These are phyloP conservation scores for Coelastrella sp. DNA, from an alignment of 139 green algal genomes.

Conservation along the genomic window DNA sequence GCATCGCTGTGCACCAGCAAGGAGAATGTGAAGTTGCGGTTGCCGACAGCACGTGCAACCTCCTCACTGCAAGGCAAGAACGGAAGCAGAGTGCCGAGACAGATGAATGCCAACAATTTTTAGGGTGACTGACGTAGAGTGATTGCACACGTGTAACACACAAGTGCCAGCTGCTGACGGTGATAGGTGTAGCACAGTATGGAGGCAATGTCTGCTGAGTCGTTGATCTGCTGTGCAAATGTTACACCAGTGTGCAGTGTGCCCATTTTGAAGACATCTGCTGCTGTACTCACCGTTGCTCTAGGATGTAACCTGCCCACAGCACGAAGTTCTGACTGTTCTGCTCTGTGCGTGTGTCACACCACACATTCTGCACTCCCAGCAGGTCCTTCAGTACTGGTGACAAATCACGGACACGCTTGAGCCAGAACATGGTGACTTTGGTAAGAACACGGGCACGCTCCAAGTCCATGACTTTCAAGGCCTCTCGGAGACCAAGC, in stretches of 20 bases:
- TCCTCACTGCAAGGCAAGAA: constrained; percentile 52
- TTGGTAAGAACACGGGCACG: constrained; percentile 77
- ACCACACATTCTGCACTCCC: constrained; percentile 86
- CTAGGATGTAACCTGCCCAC: constrained; percentile 85
- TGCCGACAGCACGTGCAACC: constrained; percentile 44
- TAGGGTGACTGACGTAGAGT: too few relatives aligned
- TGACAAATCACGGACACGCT: constrained; percentile 75
- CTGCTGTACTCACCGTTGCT: constrained; percentile 63
- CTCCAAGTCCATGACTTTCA: constrained; percentile 78
- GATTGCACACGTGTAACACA: too few relatives aligned
- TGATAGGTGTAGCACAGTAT: too few relatives aligned
- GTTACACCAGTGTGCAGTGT: background rate
- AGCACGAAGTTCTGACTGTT: constrained; percentile 91
- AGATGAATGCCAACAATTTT: too few relatives aligned
- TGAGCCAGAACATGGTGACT: constrained; percentile 75
- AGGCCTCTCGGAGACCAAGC: constrained; percentile 35
- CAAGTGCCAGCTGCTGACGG: too few relatives aligned
- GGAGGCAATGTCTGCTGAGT: too few relatives aligned
- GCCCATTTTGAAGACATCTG: too few relatives aligned
- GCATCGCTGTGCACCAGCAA: constrained; percentile 86
- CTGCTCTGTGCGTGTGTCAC: constrained; percentile 75
- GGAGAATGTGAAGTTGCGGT: constrained; percentile 75
- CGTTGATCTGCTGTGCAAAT: too few relatives aligned
- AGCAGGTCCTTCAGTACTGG: constrained; percentile 74
- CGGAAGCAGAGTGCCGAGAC: background rate